Evolutionary conservation across 139 green algal species (phyloP).

Genomic region (Mychonastes homosphaera): DNA sequence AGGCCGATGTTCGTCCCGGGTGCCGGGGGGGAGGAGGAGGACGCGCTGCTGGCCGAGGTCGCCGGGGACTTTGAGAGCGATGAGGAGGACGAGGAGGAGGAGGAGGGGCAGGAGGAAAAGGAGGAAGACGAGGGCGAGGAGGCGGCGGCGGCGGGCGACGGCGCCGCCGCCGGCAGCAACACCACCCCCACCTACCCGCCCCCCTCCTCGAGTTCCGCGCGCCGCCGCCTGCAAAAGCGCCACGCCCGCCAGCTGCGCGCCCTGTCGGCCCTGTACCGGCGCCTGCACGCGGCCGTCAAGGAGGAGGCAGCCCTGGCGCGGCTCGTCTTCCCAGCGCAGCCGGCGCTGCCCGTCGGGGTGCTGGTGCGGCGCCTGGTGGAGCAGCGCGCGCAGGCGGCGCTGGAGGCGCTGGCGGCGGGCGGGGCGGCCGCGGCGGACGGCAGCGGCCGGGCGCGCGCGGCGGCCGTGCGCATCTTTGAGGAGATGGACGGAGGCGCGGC

Average conservation of each 20-base stretch:
- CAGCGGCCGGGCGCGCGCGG: slow-evolving; percentile 1
- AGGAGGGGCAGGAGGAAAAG: neutral
- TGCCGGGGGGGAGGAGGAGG: slow-evolving; percentile 5
- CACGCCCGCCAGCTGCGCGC: neutral
- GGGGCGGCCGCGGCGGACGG: neutral
- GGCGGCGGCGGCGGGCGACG: neutral
- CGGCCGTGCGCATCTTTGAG: neutral
- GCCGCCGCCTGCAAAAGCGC: slow-evolving; percentile 3
- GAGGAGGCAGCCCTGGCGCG: slow-evolving; percentile 43
- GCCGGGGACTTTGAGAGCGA: neutral
- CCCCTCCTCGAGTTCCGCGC: slow-evolving; percentile 4
- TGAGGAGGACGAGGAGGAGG: neutral
- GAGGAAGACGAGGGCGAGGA: neutral
- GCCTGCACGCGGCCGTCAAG: slow-evolving; percentile 25
- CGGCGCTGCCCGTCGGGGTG: slow-evolving; percentile 20
- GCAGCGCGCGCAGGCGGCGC: slow-evolving; percentile 35
- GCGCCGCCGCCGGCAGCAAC: neutral
- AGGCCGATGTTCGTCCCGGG: slow-evolving; percentile 10
- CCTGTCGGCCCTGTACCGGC: slow-evolving; percentile 25
- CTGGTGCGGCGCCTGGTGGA: slow-evolving; percentile 50
- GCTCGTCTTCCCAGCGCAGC: slow-evolving; percentile 9
- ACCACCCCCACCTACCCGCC: neutral
- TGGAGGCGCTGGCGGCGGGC: slow-evolving; percentile 31
- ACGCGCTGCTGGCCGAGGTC: neutral
- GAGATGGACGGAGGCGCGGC: too few species aligned